Evolutionary conservation across 2,329 filamentous ascomycete genomes (phyloP), one percentile per base, ranked within the genome.

Genomic region (Diaporthe sp.): DNA sequence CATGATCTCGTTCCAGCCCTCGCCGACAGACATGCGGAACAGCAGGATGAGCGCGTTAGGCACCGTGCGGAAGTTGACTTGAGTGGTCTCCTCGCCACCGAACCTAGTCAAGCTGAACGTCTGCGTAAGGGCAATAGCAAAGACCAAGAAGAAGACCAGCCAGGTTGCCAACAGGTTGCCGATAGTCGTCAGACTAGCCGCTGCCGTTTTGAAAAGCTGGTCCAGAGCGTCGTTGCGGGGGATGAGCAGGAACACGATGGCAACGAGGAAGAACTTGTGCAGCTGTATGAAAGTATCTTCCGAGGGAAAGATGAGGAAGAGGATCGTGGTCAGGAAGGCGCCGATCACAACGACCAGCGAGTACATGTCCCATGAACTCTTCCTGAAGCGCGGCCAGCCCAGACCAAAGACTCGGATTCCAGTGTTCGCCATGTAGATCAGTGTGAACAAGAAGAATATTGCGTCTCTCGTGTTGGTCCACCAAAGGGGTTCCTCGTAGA

Each of bases 1-100:
- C 97, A 99, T 99, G 76, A 98, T 88, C 78, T 94, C 85, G 81
- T 99, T 99, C 97, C 97, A 99, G 25, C 95, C 96, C 85, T 99
- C 97, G 71, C 97, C 97, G 75, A 94, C 93, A 84, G 95, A 98
- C 88, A 94, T 97, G 53, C 94, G 92, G 85, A 98, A 99, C 4
- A 99, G 90, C 35, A 99, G 86, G 75, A 99, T 97, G 39, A 99
- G 88, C 1, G 97, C 95, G 81, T 98, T 98, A 0, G 97, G 96
- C 0, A 99, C 96, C 7, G 93, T 97, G 70, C 97, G 92, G 83
- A 99, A 96, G 82, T 99, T 99, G 82, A 96, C 86, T 80, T 98
- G 96, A 80, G 90, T 92, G 70, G 86, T 90, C 80, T 95, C 94
- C 39, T 92, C 87, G 0, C 82, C 80, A 1, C 93, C 94, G 79